A percentile compares a stretch with the other conserved stretches of the same genome.
Evolutionary conservation across 164 flowering plant genomes (phyloP).

Genomic region (Brasenia schreberi): DNA sequence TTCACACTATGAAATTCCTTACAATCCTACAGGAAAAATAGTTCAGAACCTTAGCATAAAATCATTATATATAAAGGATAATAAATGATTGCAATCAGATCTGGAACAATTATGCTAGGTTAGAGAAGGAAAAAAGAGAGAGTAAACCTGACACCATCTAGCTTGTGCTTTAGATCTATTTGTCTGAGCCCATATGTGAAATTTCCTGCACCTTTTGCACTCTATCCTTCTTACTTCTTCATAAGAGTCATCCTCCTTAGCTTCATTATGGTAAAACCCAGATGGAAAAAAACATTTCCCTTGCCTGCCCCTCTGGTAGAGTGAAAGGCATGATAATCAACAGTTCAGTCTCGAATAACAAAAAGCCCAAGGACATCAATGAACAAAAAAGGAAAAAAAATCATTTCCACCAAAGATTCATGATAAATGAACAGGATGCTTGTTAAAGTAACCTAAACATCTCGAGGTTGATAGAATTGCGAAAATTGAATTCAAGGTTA

Average conservation of each 20-base stretch:
- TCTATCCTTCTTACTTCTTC: conserved; percentile 74
- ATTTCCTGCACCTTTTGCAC: conserved; percentile 74
- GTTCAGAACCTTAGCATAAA: too few species aligned
- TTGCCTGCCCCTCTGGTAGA: conserved; percentile 46
- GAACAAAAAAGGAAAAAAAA: too few species aligned
- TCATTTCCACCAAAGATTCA: too few species aligned
- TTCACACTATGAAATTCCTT: conserved; percentile 86
- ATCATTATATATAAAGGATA: too few species aligned
- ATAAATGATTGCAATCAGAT: too few species aligned
- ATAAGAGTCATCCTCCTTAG: conserved; percentile 37
- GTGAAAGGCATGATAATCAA: neutral
- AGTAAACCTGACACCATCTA: conserved; percentile 99
- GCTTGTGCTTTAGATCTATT: conserved; percentile 64
- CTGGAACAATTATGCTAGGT: too few species aligned
- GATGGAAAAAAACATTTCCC: conserved; percentile 51
- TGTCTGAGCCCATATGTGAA: conserved; percentile 65
- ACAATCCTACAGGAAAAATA: conserved; percentile 58
- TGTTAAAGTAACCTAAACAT: too few species aligned
- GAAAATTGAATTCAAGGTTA: too few species aligned
- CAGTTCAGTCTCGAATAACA: too few species aligned
- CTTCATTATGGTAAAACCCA: conserved; percentile 37
- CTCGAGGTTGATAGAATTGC: too few species aligned
- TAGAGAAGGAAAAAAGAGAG: neutral
- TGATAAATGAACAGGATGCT: too few species aligned
- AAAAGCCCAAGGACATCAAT: too few species aligned